A percentile compares a stretch with the other conserved stretches of the same genome.
phyloP scores from a whole-genome alignment of 164 flowering plant species.

The Buxus sempervirens region DNA sequence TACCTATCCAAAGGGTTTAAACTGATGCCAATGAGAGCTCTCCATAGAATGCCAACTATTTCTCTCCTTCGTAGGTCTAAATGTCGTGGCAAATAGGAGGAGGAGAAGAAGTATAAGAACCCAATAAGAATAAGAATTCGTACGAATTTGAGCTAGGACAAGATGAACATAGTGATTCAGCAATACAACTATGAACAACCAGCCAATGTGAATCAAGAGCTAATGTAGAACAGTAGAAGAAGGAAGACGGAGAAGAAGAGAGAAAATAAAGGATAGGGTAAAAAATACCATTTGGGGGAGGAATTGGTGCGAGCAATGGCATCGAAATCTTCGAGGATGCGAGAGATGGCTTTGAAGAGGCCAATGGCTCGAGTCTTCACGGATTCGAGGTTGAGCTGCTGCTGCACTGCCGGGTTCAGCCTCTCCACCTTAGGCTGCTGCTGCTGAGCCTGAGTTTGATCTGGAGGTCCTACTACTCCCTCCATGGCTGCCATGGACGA shows the following conservation, averaged over 20 bases:
- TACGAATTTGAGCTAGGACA: background rate
- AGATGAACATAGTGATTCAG: background rate
- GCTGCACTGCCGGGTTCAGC: slow-evolving; percentile 60
- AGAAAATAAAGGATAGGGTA: background rate
- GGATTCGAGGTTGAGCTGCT: slow-evolving; percentile 75
- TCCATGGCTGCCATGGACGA: slow-evolving; percentile 25
- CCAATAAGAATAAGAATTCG: too few species aligned
- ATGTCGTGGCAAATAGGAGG: too few species aligned
- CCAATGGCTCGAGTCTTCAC: slow-evolving; percentile 77
- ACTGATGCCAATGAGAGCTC: too few species aligned
- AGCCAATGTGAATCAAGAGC: too few species aligned
- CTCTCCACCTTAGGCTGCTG: slow-evolving; percentile 30
- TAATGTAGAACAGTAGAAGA: too few species aligned
- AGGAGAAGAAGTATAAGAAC: too few species aligned
- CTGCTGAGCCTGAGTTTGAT: slow-evolving; percentile 21
- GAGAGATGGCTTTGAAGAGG: slow-evolving; percentile 81
- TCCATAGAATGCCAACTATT: too few species aligned
- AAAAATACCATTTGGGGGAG: slow-evolving; percentile 78
- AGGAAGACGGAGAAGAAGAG: background rate
- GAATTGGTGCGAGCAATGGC: slow-evolving; percentile 65
- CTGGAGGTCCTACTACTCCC: slow-evolving; percentile 15
- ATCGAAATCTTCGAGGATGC: slow-evolving; percentile 83
- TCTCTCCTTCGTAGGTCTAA: too few species aligned
- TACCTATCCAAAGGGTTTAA: too few species aligned
- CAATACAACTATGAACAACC: too few species aligned